Percentiles rank a stretch among this genome's conserved stretches.
Evolutionary conservation across 495 filamentous ascomycete species (phyloP).

Genomic region (Pyrenopolyporus hunteri): DNA sequence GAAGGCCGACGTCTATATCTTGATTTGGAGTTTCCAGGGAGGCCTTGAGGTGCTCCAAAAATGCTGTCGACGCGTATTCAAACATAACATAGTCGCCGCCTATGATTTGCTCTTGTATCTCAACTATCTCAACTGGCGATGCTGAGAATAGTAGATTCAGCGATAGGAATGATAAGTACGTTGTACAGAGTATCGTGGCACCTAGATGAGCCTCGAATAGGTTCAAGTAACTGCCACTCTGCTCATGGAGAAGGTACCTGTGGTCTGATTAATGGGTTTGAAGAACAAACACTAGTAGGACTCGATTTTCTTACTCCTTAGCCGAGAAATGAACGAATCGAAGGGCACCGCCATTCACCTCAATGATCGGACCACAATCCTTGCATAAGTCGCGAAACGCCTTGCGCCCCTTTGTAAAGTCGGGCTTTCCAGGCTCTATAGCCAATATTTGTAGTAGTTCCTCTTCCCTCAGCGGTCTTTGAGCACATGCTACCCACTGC

Average conservation of each 20-base stretch:
- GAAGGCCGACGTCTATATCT: neutral
- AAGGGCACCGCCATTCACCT: conserved; percentile 2
- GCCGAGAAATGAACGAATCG: conserved; percentile 31
- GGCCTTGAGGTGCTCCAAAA: conserved; percentile 16
- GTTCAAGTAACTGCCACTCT: conserved; percentile 12
- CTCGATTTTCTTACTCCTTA: conserved; percentile 9
- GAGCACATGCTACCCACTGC: conserved; percentile 27
- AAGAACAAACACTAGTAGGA: too few species aligned
- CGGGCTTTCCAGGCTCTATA: conserved; percentile 9
- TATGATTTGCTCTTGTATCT: neutral
- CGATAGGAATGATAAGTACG: conserved; percentile 19
- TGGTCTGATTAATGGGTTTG: neutral
- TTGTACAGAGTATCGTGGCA: conserved; percentile 9
- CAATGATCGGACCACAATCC: conserved; percentile 25
- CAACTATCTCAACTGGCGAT: neutral
- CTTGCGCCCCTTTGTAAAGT: conserved; percentile 27
- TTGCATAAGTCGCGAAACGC: conserved; percentile 13
- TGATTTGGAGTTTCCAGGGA: neutral
- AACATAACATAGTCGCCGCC: conserved; percentile 25
- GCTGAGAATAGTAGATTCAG: conserved; percentile 11
- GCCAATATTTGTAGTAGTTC: conserved; percentile 27
- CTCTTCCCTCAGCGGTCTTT: conserved; percentile 18
- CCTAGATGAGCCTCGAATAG: conserved; percentile 5
- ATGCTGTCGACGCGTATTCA: conserved; percentile 17
- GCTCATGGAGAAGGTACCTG: conserved; percentile 30